Evolutionary conservation across 169 alveolate genomes (phyloP).

Genomic region (Plasmodium vinckei): DNA sequence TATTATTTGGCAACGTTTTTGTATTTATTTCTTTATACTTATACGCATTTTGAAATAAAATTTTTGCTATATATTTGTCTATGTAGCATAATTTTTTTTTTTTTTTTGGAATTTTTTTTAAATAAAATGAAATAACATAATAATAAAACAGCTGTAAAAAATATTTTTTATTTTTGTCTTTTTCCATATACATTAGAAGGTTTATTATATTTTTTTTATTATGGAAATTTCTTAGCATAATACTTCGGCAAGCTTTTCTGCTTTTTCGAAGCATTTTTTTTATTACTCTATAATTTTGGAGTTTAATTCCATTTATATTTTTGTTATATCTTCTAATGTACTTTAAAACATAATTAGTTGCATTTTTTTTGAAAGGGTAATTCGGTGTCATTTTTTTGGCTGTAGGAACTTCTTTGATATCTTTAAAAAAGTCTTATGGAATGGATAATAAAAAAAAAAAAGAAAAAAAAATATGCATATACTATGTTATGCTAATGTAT

Average conservation of each 20-base stretch:
- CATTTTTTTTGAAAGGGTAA: constrained; percentile 8
- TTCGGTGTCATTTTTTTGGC: background rate
- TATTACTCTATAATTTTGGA: constrained; percentile 5
- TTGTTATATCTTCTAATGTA: constrained; percentile 1
- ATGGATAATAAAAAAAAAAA: background rate
- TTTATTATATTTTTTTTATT: constrained; percentile 6
- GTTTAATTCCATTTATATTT: constrained; percentile 1
- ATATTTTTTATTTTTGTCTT: constrained; percentile 12
- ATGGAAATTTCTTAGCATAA: background rate
- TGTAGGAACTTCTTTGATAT: background rate
- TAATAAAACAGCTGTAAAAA: constrained; percentile 16
- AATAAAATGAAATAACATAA: constrained; percentile 20
- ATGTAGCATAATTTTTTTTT: constrained; percentile 3
- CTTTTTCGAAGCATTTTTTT: constrained; percentile 23
- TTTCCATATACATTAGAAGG: constrained; percentile 11
- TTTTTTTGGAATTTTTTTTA: background rate
- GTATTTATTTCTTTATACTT: background rate
- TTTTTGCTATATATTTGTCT: constrained; percentile 1
- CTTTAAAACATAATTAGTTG: constrained; percentile 7
- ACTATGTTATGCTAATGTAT: background rate
- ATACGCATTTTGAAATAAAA: background rate
- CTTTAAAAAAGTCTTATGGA: background rate
- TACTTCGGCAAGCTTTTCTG: background rate
- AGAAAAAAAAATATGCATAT: background rate
- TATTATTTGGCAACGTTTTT: background rate